These are phyloP conservation scores for Alternaria infectoria DNA, from an alignment of 2,329 filamentous ascomycete genomes.

Conservation along the genomic window DNA sequence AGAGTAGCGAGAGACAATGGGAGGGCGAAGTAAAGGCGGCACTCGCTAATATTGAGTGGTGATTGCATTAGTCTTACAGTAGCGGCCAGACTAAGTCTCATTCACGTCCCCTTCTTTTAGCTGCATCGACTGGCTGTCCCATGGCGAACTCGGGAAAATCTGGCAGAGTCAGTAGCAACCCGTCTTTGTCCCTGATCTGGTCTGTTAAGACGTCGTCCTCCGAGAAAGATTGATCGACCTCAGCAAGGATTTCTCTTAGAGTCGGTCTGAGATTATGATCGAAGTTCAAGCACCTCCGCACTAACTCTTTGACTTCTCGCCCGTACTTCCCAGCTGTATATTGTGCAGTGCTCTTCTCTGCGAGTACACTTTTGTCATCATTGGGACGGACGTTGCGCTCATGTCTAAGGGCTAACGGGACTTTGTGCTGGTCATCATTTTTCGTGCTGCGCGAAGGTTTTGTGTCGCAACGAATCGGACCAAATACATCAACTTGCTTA, in stretches of 20 bases:
- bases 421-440: accelerated
- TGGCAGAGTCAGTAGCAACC: background rate
- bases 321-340: background rate
- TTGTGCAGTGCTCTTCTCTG: background rate
- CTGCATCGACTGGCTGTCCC: background rate
- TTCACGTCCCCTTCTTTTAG: background rate
- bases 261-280: background rate
- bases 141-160: background rate
- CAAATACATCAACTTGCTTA: background rate
- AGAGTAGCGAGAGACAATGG: too few relatives aligned
- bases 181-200: background rate
- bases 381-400: background rate
- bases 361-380: background rate
- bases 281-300: background rate
- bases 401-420: background rate
- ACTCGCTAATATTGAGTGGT: background rate
- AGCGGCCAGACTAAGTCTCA: background rate
- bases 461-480: background rate
- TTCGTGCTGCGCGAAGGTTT: background rate
- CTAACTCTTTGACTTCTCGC: background rate
- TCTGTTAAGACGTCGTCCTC: background rate
- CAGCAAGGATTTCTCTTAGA: background rate
- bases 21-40: background rate
- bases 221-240: background rate
- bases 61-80: background rate